Conservation (phyloP, 768 basidiomycete species). For the Phaeotremella skinneri region DNA sequence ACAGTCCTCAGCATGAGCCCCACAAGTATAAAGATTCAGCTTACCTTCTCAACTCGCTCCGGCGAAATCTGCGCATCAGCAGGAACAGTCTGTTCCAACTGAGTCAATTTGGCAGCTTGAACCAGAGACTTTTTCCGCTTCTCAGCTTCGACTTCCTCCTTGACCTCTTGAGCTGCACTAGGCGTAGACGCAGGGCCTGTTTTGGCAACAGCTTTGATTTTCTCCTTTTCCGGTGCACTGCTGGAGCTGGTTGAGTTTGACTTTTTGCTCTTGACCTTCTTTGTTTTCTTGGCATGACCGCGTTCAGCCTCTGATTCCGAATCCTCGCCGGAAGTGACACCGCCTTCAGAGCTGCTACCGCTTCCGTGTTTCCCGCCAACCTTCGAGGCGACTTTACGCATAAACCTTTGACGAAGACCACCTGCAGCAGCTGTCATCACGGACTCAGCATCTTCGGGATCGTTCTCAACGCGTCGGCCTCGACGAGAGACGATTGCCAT, state of each 20-base stretch:
- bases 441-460: conserved; percentile 44
- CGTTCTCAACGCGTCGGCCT: conserved; percentile 53
- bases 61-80: conserved; percentile 80
- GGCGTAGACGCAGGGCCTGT: conserved; percentile 11
- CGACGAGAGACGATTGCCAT: conserved; percentile 86
- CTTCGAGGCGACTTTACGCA: conserved; percentile 67
- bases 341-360: conserved; percentile 56
- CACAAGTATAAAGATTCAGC: conserved; percentile 17
- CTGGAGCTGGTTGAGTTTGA: conserved; percentile 14
- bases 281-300: conserved; percentile 17
- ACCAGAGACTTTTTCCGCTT: conserved; percentile 41
- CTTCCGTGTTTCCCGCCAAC: conserved; percentile 56
- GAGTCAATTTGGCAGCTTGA: conserved; percentile 45
- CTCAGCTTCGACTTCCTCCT: conserved; percentile 20
- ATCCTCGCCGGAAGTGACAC: conserved; percentile 21
- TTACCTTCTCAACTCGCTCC: conserved; percentile 70
- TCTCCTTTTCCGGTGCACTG: conserved; percentile 17
- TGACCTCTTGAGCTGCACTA: conserved; percentile 16
- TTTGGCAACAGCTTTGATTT: conserved; percentile 19
- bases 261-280: conserved; percentile 41
- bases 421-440: conserved; percentile 78
- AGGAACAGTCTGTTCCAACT: conserved; percentile 77
- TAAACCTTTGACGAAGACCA: conserved; percentile 73
- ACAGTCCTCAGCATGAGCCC: not conserved
- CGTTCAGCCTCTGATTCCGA: conserved; percentile 22